Evolutionary conservation across 495 filamentous ascomycete species (phyloP), one percentile per base, ranked within the genome.

Genomic region (Penicillium canariense): DNA sequence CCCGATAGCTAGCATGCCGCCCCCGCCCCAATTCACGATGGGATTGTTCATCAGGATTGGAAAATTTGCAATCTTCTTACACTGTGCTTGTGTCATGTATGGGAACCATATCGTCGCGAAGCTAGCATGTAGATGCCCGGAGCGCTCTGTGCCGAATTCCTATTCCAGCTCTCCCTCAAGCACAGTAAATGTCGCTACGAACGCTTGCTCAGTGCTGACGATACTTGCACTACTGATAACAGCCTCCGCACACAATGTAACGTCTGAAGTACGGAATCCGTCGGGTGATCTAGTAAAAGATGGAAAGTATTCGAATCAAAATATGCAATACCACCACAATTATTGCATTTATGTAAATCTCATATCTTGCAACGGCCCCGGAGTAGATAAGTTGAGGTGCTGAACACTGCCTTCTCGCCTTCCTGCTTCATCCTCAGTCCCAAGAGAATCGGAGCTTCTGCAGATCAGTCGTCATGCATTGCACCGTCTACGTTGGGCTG

Each of bases 401-500:
- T 40, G 50, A 61, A 58, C 59, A 50, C 55, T 57, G 30, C 53
- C 30, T 25, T 51, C 23, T 4, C 15, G 15, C 42, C 26, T 36
- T 30, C 47, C 30, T 38, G 23, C 48, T 48, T 40, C 35, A 23
- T 34, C n/a, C 22, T 15, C 22, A 25, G 30, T 9, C n/a, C 30
- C 44, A 43, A 22, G 22, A 23, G 9, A 27, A 27, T 18, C 32
- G 34, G 42, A 20, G 22, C 26, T 59, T 50, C 31, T 17, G 17
- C 17, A 56, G 36, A 32, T 14, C 11, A 30, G 48, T 30, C 45
- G 51, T 26, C 14, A 63, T 63, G 61, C 61, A 54, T 35, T 34
- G 54, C 14, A 49, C 40, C 35, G 42, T 58, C 20, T 57, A 60
- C 25, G 51, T 54, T 50, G 61, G 57, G 36, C 40, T 63, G 26